These are phyloP conservation scores for Kwoniella heveanensis DNA, from an alignment of 768 basidiomycete genomes.

Conservation along the genomic window DNA sequence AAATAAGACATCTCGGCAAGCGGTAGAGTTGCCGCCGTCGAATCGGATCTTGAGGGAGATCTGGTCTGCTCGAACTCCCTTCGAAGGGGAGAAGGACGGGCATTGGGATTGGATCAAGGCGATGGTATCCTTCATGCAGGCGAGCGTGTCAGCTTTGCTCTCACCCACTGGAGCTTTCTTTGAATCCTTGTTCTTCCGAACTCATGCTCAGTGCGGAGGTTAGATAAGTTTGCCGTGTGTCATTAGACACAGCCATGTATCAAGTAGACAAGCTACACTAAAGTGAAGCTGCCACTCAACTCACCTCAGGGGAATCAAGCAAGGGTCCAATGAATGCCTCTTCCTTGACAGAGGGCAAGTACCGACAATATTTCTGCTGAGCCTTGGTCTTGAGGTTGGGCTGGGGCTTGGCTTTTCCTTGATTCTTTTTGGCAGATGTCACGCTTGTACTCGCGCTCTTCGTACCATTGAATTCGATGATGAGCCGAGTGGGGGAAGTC, in stretches of 20 bases:
- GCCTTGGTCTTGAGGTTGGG: conserved; percentile 2
- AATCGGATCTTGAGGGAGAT: conserved; percentile 20
- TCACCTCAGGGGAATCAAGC: conserved; percentile 1
- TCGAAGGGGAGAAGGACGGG: conserved; percentile 12
- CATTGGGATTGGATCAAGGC: conserved; percentile 18
- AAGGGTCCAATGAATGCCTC: conserved; percentile 20
- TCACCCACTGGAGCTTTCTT: too few relatives aligned
- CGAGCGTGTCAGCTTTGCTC: too few relatives aligned
- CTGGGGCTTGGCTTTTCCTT: conserved; percentile 2
- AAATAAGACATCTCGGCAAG: conserved; percentile 18
- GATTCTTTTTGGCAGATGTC: too few relatives aligned
- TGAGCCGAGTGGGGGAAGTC: too few relatives aligned
- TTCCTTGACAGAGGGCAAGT: conserved; percentile 5
- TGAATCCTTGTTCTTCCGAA: too few relatives aligned
- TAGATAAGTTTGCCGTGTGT: too few relatives aligned
- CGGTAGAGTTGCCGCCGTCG: conserved; percentile 16
- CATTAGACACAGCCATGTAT: too few relatives aligned
- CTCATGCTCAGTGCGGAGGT: too few relatives aligned
- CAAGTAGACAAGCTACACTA: not conserved
- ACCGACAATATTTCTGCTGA: not conserved
- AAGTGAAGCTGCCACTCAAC: not conserved
- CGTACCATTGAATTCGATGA: too few relatives aligned
- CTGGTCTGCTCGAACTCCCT: not conserved
- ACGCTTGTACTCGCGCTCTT: too few relatives aligned
- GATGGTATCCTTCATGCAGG: conserved; percentile 25